Evolutionary conservation across 345 rosid genomes (phyloP).

Genomic region (Populus pruinosa): DNA sequence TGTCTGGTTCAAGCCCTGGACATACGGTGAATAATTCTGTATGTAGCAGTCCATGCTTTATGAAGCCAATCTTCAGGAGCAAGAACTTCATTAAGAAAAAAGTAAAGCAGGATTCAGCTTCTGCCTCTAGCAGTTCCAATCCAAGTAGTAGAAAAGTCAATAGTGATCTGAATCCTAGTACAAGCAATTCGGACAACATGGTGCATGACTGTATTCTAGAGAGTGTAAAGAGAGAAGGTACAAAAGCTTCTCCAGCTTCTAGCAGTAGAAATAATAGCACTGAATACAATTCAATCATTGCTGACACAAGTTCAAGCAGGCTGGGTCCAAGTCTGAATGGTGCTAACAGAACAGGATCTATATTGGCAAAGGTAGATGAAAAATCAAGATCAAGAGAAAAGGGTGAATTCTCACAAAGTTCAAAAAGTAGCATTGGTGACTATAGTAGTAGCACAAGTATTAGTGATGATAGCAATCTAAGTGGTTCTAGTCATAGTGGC

Average conservation of each 20-base stretch:
- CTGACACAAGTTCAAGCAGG: slow-evolving; percentile 35
- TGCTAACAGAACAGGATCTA: slow-evolving; percentile 25
- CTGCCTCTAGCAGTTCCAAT: slow-evolving; percentile 32
- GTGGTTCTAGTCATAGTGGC: slow-evolving; percentile 48
- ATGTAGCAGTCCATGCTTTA: slow-evolving; percentile 28
- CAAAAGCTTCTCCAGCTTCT: slow-evolving; percentile 37
- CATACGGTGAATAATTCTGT: slow-evolving; percentile 26
- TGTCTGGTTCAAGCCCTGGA: slow-evolving; percentile 21
- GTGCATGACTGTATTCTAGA: slow-evolving; percentile 13
- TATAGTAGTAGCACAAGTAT: slow-evolving; percentile 59
- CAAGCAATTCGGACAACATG: slow-evolving; percentile 28
- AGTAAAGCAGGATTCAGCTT: slow-evolving; percentile 34
- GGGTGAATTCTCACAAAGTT: slow-evolving; percentile 71
- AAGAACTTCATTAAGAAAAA: slow-evolving; percentile 57
- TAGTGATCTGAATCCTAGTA: slow-evolving; percentile 33
- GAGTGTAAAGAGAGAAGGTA: slow-evolving; percentile 33
- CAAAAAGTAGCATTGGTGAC: slow-evolving; percentile 78
- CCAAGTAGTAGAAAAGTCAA: slow-evolving; percentile 21
- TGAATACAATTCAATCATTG: slow-evolving; percentile 37
- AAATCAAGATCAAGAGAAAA: slow-evolving; percentile 54
- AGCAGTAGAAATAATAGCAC: slow-evolving; percentile 27
- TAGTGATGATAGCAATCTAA: slow-evolving; percentile 55
- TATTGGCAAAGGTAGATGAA: slow-evolving; percentile 42
- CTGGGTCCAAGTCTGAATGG: slow-evolving; percentile 27
- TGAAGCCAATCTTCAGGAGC: slow-evolving; percentile 52